Evolutionary conservation across 2,329 filamentous ascomycete species (phyloP).

Genomic region (Talaromyces funiculosus): DNA sequence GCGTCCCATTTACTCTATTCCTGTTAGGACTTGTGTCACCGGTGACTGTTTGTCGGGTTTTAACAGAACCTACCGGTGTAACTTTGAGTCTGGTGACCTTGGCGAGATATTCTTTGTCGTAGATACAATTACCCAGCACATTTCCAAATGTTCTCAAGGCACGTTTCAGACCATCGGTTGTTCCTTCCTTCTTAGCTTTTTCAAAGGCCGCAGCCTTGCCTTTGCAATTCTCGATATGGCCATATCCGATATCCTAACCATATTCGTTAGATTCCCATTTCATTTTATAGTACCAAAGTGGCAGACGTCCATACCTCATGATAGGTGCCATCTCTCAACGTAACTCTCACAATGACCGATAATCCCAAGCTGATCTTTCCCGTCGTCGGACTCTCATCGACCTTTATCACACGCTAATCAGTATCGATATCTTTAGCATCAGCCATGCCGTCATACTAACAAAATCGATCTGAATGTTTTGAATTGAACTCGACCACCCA

Average conservation of each 20-base stretch:
- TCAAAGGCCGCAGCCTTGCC: constrained; percentile 94
- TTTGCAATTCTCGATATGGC: constrained; percentile 92
- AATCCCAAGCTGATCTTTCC: constrained; percentile 78
- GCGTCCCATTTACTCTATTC: constrained; percentile 64
- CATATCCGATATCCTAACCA: constrained; percentile 78
- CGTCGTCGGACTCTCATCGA: constrained; percentile 75
- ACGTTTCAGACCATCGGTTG: constrained; percentile 88
- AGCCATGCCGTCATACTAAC: constrained; percentile 39
- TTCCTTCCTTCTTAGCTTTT: constrained; percentile 97
- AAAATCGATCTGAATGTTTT: constrained; percentile 91
- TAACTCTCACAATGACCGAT: constrained; percentile 85
- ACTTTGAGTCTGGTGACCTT: constrained; percentile 89
- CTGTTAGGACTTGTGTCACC: neutral
- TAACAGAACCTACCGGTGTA: constrained; percentile 47
- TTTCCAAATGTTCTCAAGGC: constrained; percentile 90
- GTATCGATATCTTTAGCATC: neutral
- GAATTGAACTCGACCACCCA: constrained; percentile 94
- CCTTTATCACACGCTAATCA: constrained; percentile 30
- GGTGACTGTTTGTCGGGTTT: neutral
- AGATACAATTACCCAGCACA: constrained; percentile 95
- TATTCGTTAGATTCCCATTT: neutral
- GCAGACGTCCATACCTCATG: constrained; percentile 59
- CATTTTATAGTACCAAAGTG: neutral
- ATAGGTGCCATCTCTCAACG: constrained; percentile 86
- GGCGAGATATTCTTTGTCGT: constrained; percentile 88